These are phyloP conservation scores for Blastobotrys aristatus DNA, from an alignment of 1,139 yeast species.

Conservation along the genomic window DNA sequence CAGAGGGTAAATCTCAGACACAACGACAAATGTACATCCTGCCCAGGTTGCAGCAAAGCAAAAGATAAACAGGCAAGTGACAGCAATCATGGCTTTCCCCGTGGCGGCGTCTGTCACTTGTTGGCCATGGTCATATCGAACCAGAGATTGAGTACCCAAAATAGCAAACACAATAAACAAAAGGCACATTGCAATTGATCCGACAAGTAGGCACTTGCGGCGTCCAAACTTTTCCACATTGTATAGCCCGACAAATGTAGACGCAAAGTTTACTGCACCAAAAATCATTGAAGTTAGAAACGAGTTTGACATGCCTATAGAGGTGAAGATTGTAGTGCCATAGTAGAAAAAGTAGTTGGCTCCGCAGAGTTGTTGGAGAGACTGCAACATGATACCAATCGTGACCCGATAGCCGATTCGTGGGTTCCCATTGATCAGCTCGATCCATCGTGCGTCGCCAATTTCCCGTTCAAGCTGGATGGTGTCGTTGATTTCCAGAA, in stretches of 20 bases:
- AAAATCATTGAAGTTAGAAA: conserved; percentile 70
- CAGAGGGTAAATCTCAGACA: conserved; percentile 73
- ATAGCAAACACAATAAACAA: conserved; percentile 64
- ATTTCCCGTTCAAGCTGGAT: conserved; percentile 56
- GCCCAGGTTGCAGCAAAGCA: conserved; percentile 88
- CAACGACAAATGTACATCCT: conserved; percentile 71
- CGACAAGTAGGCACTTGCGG: conserved; percentile 57
- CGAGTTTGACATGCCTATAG: conserved; percentile 61
- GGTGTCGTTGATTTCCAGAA: conserved; percentile 57
- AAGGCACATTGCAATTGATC: conserved; percentile 58
- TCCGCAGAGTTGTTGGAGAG: conserved; percentile 75
- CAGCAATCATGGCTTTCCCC: conserved; percentile 50
- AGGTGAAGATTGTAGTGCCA: conserved; percentile 69
- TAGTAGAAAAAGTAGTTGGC: conserved; percentile 77
- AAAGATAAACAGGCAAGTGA: conserved; percentile 73
- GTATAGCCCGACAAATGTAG: conserved; percentile 64
- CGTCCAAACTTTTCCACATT: conserved; percentile 67
- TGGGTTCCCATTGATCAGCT: conserved; percentile 48
- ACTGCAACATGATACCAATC: conserved; percentile 60
- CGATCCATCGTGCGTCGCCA: conserved; percentile 63
- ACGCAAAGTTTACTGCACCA: conserved; percentile 72
- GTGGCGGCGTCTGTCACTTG: conserved; percentile 50
- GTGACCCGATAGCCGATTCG: conserved; percentile 58
- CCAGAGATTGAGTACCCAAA: conserved; percentile 56
- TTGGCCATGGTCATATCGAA: conserved; percentile 46